These are phyloP conservation scores for Blastobotrys aristatus DNA, from an alignment of 1,139 yeast species.

Conservation along the genomic window DNA sequence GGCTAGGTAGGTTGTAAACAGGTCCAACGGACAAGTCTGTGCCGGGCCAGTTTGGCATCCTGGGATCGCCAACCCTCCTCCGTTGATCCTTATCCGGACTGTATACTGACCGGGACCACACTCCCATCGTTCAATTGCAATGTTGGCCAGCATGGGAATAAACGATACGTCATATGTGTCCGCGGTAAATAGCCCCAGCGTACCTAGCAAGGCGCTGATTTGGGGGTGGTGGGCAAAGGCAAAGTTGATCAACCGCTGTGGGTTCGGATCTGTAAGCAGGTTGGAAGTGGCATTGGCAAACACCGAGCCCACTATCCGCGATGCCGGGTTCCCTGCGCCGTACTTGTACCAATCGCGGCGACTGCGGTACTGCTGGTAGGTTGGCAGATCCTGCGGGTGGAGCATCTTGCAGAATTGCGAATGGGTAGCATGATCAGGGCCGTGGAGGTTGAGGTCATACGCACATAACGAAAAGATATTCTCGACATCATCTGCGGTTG, in stretches of 20 bases:
- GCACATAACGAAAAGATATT: constrained; percentile 45
- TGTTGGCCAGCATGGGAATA: constrained; percentile 43
- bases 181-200: constrained; percentile 41
- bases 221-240: constrained; percentile 54
- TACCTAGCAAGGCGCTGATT: constrained; percentile 41
- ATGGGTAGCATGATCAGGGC: too few relatives aligned
- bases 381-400: constrained; percentile 40
- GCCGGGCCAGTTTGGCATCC: constrained; percentile 50
- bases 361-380: background rate
- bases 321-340: constrained; percentile 45
- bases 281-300: constrained; percentile 47
- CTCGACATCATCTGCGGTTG: constrained; percentile 11
- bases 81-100: constrained; percentile 49
- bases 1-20: too few relatives aligned
- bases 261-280: constrained; percentile 37
- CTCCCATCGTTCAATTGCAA: constrained; percentile 45
- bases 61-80: constrained; percentile 51
- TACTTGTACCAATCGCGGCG: constrained; percentile 42
- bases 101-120: constrained; percentile 26
- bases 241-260: constrained; percentile 10
- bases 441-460: constrained; percentile 48
- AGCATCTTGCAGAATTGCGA: constrained; percentile 50
- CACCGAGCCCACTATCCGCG: constrained; percentile 44
- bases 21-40: constrained; percentile 17
- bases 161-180: background rate